Evolutionary conservation across 1,139 yeast species (phyloP), one percentile per base, ranked within the genome.

Genomic region (Candida frijolesensis): DNA sequence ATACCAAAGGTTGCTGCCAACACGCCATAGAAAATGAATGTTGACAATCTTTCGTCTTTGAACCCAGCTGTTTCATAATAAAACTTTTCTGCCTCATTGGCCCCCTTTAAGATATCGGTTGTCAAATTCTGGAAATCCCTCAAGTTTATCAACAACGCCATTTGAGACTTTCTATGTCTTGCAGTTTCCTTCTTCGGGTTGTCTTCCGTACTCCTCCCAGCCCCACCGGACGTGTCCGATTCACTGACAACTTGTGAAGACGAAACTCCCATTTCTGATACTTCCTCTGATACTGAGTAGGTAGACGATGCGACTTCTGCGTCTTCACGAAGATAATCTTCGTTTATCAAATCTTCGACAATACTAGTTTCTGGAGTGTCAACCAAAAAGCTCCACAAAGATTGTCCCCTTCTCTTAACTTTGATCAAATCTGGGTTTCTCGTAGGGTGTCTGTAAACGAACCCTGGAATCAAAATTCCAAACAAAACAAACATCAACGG

Each of bases 391-490:
- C 78, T 78, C 52, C 84, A 66, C 7, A 84, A 62, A 0, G 86
- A 77, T 49, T 80, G 84, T 0, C 90, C 90, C 46, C 87, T 68
- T 27, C 66, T 71, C 54, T 74, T 74, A 16, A 79, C 77, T 16
- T 70, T 69, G 16, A 82, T 70, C 30, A 75, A 58, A 27, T 73
- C 72, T 0, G 78, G 75, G 11, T 71, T 68, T 29, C 74, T 68
- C 58, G 82, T 71, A 0, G 92, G 96, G 63, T 90, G 96, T 49
- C 90, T 74, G 48, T 79, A 74, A 18, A 82, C 71, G 60, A 85
- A 91, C 1, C 89, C 90, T 0, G 96, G 94, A 1, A 87, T 72
- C 70, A 90, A 74, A 1, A 87, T 70, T 0, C 84, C 85, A 53
- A 79, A 73, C 37, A 87, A 63, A 4, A 89, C 51, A 47, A 74